Conservation (phyloP, 768 basidiomycete species). For the Trametes punicea region DNA sequence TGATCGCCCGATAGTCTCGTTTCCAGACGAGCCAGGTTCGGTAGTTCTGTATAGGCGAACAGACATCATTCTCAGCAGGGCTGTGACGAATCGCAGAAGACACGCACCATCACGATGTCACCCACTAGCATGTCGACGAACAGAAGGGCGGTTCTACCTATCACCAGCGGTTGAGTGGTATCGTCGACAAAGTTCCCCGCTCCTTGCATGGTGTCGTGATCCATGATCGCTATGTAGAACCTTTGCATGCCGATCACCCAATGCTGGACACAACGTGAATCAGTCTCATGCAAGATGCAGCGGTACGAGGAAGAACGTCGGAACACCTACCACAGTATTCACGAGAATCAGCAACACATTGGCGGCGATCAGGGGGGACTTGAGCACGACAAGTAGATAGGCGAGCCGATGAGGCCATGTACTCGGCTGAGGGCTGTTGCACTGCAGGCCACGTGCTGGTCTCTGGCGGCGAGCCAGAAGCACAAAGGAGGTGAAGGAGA, state of each 20-base stretch:
- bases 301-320: not conserved
- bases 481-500: not conserved
- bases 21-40: not conserved
- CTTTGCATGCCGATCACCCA: not conserved
- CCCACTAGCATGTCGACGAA: constrained; percentile 1
- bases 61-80: no score
- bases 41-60: not conserved
- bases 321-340: not conserved
- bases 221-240: not conserved
- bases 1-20: not conserved
- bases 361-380: constrained; percentile 1
- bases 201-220: not conserved
- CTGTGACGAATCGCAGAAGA: not conserved
- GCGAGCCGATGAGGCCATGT: not conserved
- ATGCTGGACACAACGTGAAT: not conserved
- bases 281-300: not conserved
- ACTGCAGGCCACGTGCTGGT: not conserved
- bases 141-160: not conserved
- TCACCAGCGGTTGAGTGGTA: not conserved
- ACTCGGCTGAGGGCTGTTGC: not conserved
- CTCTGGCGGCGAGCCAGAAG: not conserved
- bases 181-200: not conserved
- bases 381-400: not conserved
- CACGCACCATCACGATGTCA: constrained; percentile 1
- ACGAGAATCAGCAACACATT: constrained; percentile 1